Base-by-base conservation (phyloP, 2,329 filamentous ascomycete genomes). In the Dactylellina cionopaga region DNA sequence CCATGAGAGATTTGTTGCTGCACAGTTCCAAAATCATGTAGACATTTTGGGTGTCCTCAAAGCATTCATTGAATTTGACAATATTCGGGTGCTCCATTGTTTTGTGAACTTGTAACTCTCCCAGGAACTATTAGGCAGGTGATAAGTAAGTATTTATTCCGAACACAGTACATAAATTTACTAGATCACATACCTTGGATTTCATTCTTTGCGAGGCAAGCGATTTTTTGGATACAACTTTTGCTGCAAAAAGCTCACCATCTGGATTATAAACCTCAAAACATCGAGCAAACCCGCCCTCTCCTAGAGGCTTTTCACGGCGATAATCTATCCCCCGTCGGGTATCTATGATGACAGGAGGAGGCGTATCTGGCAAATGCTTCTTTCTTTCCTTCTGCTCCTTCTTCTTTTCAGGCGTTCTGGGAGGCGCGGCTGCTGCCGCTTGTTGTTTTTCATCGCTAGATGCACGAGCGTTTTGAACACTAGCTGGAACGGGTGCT, bases 71-170 rank as follows among this genome's bases (percentile, higher is more conserved):
- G 80, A 99, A 99, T 77, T 94, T 90, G 74, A 99, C 95, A 75
- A 99, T 94, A 80, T 97, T 96, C 58, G 91, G 90, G 79, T 99
- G 95, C 66, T 89, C 89, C 88, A 99, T 94, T 80, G 98, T 99
- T 43, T 95, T 97, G 82, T 99, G 95, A 72, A 99, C 97, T 81
- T 98, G 94, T 5, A 99, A 87, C 81, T 99, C 95, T 1, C 88
- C 89, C 63, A 88, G 86, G 80, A 90, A 90, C 87, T 89, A 58
- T 54, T 22, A 5, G 17, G n/a, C 0, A 51, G 58, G n/a, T 31
- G 22, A 51, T 54, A 2, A 6, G 17, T 60, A 37, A 63, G 51
- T 22, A 15, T 59, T n/a, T 25, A 2, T 15, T 46, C 13, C 22
- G 19, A 27, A 51, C 10, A 46, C 11, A 13, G n/a, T 19, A 13